Evolutionary conservation across 768 basidiomycete species (phyloP).

Genomic region (Lentinula raphanica): DNA sequence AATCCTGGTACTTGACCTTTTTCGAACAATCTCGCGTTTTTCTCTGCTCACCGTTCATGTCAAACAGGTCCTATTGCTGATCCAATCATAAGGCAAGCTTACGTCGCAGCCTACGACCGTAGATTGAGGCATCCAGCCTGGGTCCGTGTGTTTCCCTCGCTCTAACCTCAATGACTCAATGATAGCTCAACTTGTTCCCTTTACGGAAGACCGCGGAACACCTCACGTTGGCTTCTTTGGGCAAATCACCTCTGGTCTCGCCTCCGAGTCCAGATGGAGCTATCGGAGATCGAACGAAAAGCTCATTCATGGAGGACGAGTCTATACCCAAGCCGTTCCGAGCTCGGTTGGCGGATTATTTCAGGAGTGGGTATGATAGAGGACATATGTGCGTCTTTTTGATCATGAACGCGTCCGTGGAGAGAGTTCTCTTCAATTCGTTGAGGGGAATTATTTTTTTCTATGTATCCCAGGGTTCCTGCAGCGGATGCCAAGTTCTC

Average conservation of each 20-base stretch:
- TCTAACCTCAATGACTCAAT: no score
- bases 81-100: conserved; percentile 72
- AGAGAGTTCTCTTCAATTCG: no score
- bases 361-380: conserved; percentile 89
- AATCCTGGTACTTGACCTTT: conserved; percentile 59
- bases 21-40: not conserved
- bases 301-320: conserved; percentile 79
- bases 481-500: conserved; percentile 93
- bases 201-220: conserved; percentile 99
- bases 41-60: no score
- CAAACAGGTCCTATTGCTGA: conserved; percentile 85
- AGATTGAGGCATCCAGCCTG: conserved; percentile 88
- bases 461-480: conserved; percentile 63
- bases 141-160: conserved; percentile 48
- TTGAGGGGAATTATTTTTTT: no score
- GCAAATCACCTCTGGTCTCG: conserved; percentile 34
- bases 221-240: conserved; percentile 72
- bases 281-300: conserved; percentile 72
- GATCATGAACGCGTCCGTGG: not conserved
- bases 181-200: no score
- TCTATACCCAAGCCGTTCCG: conserved; percentile 73
- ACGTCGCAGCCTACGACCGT: conserved; percentile 88
- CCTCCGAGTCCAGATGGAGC: conserved; percentile 25
- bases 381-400: conserved; percentile 80
- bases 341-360: conserved; percentile 83